Base-by-base conservation (phyloP, 371 early-diverging fungal species). In the Dinochytrium kinnereticum region DNA sequence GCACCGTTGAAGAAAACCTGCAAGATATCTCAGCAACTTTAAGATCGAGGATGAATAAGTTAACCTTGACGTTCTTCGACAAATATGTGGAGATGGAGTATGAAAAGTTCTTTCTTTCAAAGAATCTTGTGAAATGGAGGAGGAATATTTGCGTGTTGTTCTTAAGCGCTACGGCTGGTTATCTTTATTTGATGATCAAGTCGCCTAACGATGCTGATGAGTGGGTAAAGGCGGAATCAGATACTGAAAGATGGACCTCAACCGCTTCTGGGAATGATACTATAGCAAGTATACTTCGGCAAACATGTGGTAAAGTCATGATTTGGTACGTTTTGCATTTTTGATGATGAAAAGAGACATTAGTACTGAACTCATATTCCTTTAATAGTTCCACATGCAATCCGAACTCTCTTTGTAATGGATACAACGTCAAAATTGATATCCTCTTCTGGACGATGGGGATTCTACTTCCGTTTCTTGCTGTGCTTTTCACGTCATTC, bases 361-460 rank as follows among this genome's bases (percentile, higher is more conserved):
- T 44, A 44, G 13, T 19, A 44, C n/a, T 44, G 19, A 44, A 44
- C 7, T 44, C 44, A 13, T 13, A 44, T 44, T 7, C 44, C 44
- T 7, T 37, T 15, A 13, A 10, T 57, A 80, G 80, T 51, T 30
- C 64, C 26, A 31, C 36, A 10, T 76, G 77, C 64, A 57, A 69
- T 53, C 70, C 71, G 30, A 50, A 64, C 49, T 44, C 34, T 31
- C 50, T 64, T 1, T 66, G 72, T 51, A 66, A 66, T 28, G 67
- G 37, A 5, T 82, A 84, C 44, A 37, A 53, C 37, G 33, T 81
- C 3, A 50, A 21, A 21, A 61, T 64, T 28, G 82, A 84, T 66
- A 71, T 79, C 3, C 65, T 70, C 17, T 80, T 82, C 64, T 78
- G 80, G 78, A 28, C 78, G 37, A 53, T 77, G n/a, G 72, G 71